phyloP scores from a whole-genome alignment of 352 stramenopile species.

The Globisporangium carolinianum region DNA sequence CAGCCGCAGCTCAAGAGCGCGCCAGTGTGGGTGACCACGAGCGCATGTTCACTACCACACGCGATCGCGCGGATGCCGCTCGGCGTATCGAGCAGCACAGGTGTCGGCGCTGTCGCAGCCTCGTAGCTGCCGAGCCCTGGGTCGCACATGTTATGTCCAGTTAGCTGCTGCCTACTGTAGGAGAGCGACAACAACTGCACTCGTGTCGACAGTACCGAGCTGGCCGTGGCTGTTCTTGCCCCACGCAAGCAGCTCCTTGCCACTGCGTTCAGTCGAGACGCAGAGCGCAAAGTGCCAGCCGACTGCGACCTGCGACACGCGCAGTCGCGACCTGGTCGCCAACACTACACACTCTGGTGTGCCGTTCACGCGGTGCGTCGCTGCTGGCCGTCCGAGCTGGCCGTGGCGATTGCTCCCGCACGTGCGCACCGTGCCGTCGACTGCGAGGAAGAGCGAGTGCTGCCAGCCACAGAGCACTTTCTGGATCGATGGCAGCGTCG shows the following conservation, averaged over 20 bases:
- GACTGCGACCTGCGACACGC: constrained; percentile 32
- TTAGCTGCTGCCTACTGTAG: too few relatives aligned
- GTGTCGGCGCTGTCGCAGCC: constrained; percentile 6
- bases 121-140: background rate
- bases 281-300: constrained; percentile 79
- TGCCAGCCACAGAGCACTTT: constrained; percentile 72
- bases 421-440: constrained; percentile 29
- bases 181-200: background rate
- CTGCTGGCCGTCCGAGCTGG: constrained; percentile 38
- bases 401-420: constrained; percentile 77
- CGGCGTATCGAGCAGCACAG: constrained; percentile 16
- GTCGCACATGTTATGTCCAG: background rate
- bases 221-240: constrained; percentile 76
- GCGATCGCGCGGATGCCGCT: constrained; percentile 31
- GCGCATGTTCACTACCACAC: constrained; percentile 68
- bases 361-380: constrained; percentile 14
- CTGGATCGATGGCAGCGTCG: too few relatives aligned
- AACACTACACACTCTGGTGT: constrained; percentile 18
- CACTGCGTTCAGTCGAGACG: constrained; percentile 13
- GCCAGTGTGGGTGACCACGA: constrained; percentile 42
- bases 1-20: constrained; percentile 75
- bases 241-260: constrained; percentile 30
- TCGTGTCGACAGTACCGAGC: constrained; percentile 21
- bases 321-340: constrained; percentile 8
- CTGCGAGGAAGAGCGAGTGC: constrained; percentile 56